A percentile compares a stretch with the other conserved stretches of the same genome.
Evolutionary conservation across 441 rosid genomes (phyloP).

Genomic region (Arabidopsis lyrata): DNA sequence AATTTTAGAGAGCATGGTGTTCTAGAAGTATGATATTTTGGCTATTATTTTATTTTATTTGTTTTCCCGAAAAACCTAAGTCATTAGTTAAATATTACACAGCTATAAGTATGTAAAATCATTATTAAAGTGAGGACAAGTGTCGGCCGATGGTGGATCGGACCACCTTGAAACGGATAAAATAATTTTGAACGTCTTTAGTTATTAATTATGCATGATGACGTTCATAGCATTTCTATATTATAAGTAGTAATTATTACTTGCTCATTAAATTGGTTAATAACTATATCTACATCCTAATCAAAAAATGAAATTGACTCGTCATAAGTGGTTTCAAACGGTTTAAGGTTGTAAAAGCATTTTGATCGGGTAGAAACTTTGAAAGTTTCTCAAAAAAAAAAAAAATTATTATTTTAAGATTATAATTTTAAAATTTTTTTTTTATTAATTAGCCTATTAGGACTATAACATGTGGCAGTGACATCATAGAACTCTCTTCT

Average conservation of each 20-base stretch:
- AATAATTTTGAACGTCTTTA: conserved; percentile 30
- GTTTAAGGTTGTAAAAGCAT: conserved; percentile 19
- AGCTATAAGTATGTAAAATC: conserved; percentile 31
- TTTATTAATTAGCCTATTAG: too few species aligned
- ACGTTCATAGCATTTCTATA: background rate
- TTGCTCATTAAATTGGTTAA: conserved; percentile 4
- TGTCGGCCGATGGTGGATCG: conserved; percentile 21
- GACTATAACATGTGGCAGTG: too few species aligned
- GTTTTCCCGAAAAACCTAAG: conserved; percentile 37
- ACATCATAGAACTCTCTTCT: too few species aligned
- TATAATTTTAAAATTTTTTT: too few species aligned
- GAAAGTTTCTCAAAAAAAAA: too few species aligned
- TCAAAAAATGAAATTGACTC: background rate
- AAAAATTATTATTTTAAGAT: too few species aligned
- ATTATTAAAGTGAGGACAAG: conserved; percentile 33
- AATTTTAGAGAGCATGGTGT: conserved; percentile 25
- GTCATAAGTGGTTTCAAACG: conserved; percentile 1
- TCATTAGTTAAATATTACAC: conserved; percentile 21
- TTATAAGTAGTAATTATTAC: background rate
- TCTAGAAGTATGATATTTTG: conserved; percentile 38
- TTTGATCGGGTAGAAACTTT: too few species aligned
- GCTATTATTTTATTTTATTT: conserved; percentile 21
- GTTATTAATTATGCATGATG: conserved; percentile 30
- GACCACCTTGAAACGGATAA: conserved; percentile 30
- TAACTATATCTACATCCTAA: background rate